phyloP scores from a whole-genome alignment of 805 yeast genomes.

The Candida railenensis region DNA sequence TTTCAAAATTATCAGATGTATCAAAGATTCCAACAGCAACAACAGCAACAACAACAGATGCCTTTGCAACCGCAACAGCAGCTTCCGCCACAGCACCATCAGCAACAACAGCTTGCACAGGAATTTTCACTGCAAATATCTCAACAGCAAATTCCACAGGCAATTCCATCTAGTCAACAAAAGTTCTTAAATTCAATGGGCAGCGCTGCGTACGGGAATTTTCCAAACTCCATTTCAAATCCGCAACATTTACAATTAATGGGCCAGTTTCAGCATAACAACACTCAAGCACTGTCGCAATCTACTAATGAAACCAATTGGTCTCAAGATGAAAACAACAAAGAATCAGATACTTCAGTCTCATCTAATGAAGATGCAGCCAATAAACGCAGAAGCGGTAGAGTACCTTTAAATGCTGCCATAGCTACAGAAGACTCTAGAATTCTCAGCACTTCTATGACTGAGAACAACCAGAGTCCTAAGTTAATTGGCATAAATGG shows the following conservation, averaged over 20 bases:
- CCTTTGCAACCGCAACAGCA: slow-evolving; percentile 15
- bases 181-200: slow-evolving; percentile 5
- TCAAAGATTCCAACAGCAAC: slow-evolving; percentile 28
- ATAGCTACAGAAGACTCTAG: slow-evolving; percentile 4
- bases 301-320: slow-evolving; percentile 45
- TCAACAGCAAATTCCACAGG: slow-evolving; percentile 8
- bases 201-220: not conserved
- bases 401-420: not conserved
- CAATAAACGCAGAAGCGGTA: not conserved
- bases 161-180: slow-evolving; percentile 9
- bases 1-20: slow-evolving; percentile 16
- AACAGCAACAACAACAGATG: slow-evolving; percentile 19
- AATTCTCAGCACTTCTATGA: not conserved
- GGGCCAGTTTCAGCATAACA: slow-evolving; percentile 17
- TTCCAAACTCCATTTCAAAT: slow-evolving; percentile 7
- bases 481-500: not conserved
- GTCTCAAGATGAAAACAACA: slow-evolving; percentile 40
- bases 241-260: slow-evolving; percentile 11
- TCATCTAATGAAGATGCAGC: slow-evolving; percentile 25
- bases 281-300: slow-evolving; percentile 25
- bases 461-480: not conserved
- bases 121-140: slow-evolving; percentile 6
- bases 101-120: slow-evolving; percentile 9
- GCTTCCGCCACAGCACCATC: slow-evolving; percentile 12
- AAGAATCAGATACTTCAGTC: slow-evolving; percentile 42